Evolutionary conservation across 331 rosid species (phyloP), one percentile per base, ranked within the genome.

Genomic region (Quercus phellos): DNA sequence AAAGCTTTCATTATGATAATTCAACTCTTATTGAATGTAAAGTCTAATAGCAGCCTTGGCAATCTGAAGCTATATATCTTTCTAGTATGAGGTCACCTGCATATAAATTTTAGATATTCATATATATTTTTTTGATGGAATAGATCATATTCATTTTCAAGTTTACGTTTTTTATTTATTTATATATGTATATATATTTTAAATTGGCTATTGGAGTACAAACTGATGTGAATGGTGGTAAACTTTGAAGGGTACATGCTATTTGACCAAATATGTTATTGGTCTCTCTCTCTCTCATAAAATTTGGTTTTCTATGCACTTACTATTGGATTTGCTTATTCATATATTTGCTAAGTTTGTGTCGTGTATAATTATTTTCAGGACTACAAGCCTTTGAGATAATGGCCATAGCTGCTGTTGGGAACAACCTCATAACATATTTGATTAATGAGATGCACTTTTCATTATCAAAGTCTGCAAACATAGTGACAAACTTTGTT

Each of bases 341-440:
- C 29, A 1, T 66, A 38, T 30, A 27, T n/a, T 4, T 29, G 51
- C 21, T 4, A 34, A 50, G 46, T 38, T 46, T 46, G 4, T 46
- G 14, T 12, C 14, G 16, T 46, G 53, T 27, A 3, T 30, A 35
- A 35, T 43, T 30, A 29, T 26, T 64, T 78, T 18, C 91, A 94
- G 99, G 99, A 72, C 81, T 94, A 17, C 99, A 94, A 79, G 80
- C 90, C 55, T 94, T 92, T 83, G 99, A 94, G 88, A 92, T 94
- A 82, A 94, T 92, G 99, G 97, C 89, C 50, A 94, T 94, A 32
- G 99, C 99, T 1, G 99, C 98, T 0, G 99, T 94, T 79, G 99
- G 98, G 78, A 94, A 94, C 98, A 94, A 94, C 76, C 97, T 94
- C 55, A 92, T 94, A 82, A 94, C 99, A 32, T 94, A 94, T 79